Evolutionary conservation across 1,139 yeast species (phyloP).

Genomic region (Debaryomyces sp.): DNA sequence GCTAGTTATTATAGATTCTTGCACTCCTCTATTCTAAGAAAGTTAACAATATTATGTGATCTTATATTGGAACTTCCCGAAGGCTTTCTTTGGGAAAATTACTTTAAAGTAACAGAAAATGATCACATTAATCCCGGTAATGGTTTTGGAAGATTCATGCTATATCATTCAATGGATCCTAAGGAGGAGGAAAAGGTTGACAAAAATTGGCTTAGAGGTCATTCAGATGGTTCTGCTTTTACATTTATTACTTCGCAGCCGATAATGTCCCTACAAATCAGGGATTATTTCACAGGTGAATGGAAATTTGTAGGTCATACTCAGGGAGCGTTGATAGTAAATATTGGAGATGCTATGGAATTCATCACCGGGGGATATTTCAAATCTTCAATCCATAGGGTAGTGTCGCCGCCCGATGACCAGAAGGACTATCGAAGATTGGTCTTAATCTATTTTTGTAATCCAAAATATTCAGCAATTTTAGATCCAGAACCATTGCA

Average conservation of each 20-base stretch:
- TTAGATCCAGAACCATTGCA: constrained; percentile 44
- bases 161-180: constrained; percentile 30
- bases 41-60: constrained; percentile 30
- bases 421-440: constrained; percentile 36
- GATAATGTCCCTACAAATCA: constrained; percentile 50
- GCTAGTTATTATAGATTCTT: constrained; percentile 29
- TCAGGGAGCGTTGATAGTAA: constrained; percentile 49
- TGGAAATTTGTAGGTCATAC: constrained; percentile 53
- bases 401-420: constrained; percentile 33
- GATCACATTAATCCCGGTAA: constrained; percentile 29
- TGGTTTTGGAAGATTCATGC: constrained; percentile 38
- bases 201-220: constrained; percentile 52
- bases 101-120: constrained; percentile 26
- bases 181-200: constrained; percentile 26
- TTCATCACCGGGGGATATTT: constrained; percentile 38
- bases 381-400: constrained; percentile 35
- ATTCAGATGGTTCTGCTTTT: constrained; percentile 51
- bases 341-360: constrained; percentile 36
- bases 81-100: constrained; percentile 34
- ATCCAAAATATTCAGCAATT: constrained; percentile 29
- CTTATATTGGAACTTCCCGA: constrained; percentile 35
- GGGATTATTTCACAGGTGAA: constrained; percentile 46
- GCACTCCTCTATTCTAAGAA: constrained; percentile 26
- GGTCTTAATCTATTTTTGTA: constrained; percentile 47
- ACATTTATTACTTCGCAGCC: constrained; percentile 54